Evolutionary conservation across 2,329 filamentous ascomycete species (phyloP), one percentile per base, ranked within the genome.

Genomic region (Talaromyces sp.): DNA sequence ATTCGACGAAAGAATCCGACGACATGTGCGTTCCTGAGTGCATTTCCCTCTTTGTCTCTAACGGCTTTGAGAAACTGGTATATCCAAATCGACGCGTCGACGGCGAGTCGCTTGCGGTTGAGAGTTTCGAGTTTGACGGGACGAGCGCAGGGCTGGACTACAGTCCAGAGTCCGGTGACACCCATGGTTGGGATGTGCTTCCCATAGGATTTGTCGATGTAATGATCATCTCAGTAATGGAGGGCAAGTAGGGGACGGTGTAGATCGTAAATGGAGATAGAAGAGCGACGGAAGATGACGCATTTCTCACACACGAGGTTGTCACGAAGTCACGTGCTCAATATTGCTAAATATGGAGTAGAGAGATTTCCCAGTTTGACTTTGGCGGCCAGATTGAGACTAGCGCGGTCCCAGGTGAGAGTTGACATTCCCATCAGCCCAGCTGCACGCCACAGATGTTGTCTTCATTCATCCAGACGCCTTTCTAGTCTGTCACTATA

Each of bases 41-140:
- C 95, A 74, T 99, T 97, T 62, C 95, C 95, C 79, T 99, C 95
- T 74, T 98, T 97, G 80, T 99, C 95, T 72, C 95, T 93, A 11
- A 99, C 95, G 10, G 96, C 95, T 81, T 99, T 99, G 72, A 99
- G 87, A 74, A 99, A 99, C 75, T 99, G 95, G 83, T 99, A 99
- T 72, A 99, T 98, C 95, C 95, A 99, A 76, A 99, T 99, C 13
- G 93, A 97, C 65, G 96, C 95, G 80, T 99, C 95, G 70, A 99
- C 92, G 56, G 95, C 96, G 59, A 99, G 90, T 16, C 95, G 92
- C 80, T 97, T 97, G 71, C 91, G 92, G 77, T 98, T 98, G 67
- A 99, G 88, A 14, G 94, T 97, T 72, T 96, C 93, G 72, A 99
- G 90, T 78, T 97, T 97, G 68, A 96, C 96, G 22, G 95, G 96